A percentile compares a stretch with the other conserved stretches of the same genome.
Evolutionary conservation across 768 basidiomycete genomes (phyloP).

Genomic region (Panaeolus cyanescens): DNA sequence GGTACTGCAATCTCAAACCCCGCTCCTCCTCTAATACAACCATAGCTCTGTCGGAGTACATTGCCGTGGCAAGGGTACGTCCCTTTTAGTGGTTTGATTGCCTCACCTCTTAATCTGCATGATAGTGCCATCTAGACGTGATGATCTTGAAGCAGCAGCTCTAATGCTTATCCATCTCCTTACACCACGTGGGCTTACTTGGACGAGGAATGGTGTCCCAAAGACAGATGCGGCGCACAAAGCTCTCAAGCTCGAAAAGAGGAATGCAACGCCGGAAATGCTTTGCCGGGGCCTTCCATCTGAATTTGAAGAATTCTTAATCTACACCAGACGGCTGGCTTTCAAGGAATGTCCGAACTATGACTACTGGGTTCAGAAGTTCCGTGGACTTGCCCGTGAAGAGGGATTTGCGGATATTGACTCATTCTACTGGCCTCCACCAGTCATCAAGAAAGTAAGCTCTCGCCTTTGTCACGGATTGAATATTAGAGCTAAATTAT

Average conservation of each 20-base stretch:
- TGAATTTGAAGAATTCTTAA: slow-evolving; percentile 76
- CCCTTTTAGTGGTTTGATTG: slow-evolving; percentile 4
- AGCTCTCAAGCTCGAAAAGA: slow-evolving; percentile 66
- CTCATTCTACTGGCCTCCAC: slow-evolving; percentile 75
- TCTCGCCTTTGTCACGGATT: background rate
- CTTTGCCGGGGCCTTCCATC: slow-evolving; percentile 69
- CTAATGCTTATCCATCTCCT: slow-evolving; percentile 82
- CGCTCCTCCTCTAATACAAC: slow-evolving; percentile 3
- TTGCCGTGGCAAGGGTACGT: slow-evolving; percentile 70
- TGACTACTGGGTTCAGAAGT: slow-evolving; percentile 61
- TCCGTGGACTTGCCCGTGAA: slow-evolving; percentile 60
- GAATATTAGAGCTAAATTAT: background rate
- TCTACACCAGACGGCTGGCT: slow-evolving; percentile 68
- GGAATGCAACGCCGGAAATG: slow-evolving; percentile 58
- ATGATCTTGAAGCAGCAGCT: slow-evolving; percentile 77
- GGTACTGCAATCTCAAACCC: slow-evolving; percentile 6
- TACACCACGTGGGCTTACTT: slow-evolving; percentile 72
- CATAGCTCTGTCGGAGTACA: slow-evolving; percentile 70
- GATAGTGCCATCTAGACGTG: slow-evolving; percentile 74
- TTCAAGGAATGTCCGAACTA: slow-evolving; percentile 77
- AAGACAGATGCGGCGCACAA: slow-evolving; percentile 67
- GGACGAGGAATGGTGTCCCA: slow-evolving; percentile 83
- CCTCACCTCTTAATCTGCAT: slow-evolving; percentile 5
- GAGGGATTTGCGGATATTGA: slow-evolving; percentile 59
- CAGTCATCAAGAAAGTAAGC: slow-evolving; percentile 18